phyloP scores from a whole-genome alignment of 352 stramenopile species.

The Phytophthora melonis region DNA sequence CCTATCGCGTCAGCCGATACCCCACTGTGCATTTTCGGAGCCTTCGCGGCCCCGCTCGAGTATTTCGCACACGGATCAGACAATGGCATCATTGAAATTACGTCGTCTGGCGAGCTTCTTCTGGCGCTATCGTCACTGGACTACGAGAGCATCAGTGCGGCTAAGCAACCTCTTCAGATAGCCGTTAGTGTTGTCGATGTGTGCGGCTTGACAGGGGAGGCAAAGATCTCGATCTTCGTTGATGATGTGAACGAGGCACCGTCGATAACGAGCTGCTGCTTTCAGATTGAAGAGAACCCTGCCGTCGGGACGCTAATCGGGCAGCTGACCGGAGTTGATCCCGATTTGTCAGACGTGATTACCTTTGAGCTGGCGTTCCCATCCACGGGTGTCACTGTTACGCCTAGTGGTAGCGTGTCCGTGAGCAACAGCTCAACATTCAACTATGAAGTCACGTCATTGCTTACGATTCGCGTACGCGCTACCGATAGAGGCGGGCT shows the following conservation, averaged over 20 bases:
- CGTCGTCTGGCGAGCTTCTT: slow-evolving; percentile 30
- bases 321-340: slow-evolving; percentile 41
- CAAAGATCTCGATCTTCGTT: slow-evolving; percentile 47
- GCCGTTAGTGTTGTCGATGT: slow-evolving; percentile 48
- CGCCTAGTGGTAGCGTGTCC: slow-evolving; percentile 49
- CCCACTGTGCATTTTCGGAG: slow-evolving; percentile 40
- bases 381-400: slow-evolving; percentile 50
- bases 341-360: slow-evolving; percentile 47
- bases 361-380: slow-evolving; percentile 34
- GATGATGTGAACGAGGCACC: slow-evolving; percentile 65
- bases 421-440: slow-evolving; percentile 49
- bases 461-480: slow-evolving; percentile 44
- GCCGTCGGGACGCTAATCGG: slow-evolving; percentile 53
- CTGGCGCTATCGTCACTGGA: slow-evolving; percentile 41
- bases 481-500: slow-evolving; percentile 49
- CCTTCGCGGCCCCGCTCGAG: slow-evolving; percentile 28
- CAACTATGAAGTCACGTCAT: slow-evolving; percentile 57
- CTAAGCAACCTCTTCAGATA: slow-evolving; percentile 35
- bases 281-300: slow-evolving; percentile 61
- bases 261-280: slow-evolving; percentile 35
- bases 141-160: slow-evolving; percentile 43
- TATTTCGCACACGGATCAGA: slow-evolving; percentile 37
- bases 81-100: slow-evolving; percentile 36
- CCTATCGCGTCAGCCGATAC: slow-evolving; percentile 6
- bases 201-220: slow-evolving; percentile 48